These are phyloP conservation scores for Hirsutella rhossiliensis DNA, from an alignment of 2,329 filamentous ascomycete genomes.

Conservation along the genomic window DNA sequence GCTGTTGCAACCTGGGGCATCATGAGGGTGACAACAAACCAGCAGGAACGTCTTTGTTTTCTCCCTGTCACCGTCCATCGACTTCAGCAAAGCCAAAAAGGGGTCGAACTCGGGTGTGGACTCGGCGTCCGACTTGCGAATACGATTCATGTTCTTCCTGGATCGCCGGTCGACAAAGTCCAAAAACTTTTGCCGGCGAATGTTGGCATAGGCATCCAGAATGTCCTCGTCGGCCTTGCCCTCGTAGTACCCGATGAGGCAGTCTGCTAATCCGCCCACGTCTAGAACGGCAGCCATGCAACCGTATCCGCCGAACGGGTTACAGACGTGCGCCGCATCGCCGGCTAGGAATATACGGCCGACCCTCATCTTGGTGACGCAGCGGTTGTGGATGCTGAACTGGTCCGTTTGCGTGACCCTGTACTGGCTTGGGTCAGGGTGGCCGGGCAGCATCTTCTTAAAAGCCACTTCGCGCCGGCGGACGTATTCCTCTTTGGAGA, in stretches of 20 bases:
- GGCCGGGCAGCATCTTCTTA: slow-evolving; percentile 34
- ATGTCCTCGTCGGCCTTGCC: slow-evolving; percentile 25
- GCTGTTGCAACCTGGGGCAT: background rate
- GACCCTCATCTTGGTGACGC: slow-evolving; percentile 32
- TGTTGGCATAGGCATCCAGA: slow-evolving; percentile 24
- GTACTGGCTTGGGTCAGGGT: slow-evolving; percentile 36
- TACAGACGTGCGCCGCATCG: slow-evolving; percentile 40
- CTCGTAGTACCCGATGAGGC: slow-evolving; percentile 27
- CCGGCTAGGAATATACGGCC: slow-evolving; percentile 35
- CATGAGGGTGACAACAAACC: background rate
- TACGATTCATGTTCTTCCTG: slow-evolving; percentile 4
- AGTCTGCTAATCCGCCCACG: slow-evolving; percentile 33
- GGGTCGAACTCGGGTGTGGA: slow-evolving; percentile 1
- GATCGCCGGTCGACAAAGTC: slow-evolving; percentile 4
- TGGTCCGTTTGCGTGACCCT: slow-evolving; percentile 24
- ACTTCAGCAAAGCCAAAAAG: slow-evolving; percentile 4
- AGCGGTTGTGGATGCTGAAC: slow-evolving; percentile 38
- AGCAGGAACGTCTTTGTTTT: slow-evolving; percentile 4
- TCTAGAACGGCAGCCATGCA: slow-evolving; percentile 36
- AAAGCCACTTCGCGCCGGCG: slow-evolving; percentile 11
- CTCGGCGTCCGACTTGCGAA: slow-evolving; percentile 1
- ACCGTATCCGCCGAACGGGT: slow-evolving; percentile 38
- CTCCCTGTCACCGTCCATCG: slow-evolving; percentile 3
- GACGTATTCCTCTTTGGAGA: slow-evolving; percentile 24
- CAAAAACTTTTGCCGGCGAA: slow-evolving; percentile 23